Conservation (phyloP, 176 grass and related monocot genomes). For the Zoysia japonica region DNA sequence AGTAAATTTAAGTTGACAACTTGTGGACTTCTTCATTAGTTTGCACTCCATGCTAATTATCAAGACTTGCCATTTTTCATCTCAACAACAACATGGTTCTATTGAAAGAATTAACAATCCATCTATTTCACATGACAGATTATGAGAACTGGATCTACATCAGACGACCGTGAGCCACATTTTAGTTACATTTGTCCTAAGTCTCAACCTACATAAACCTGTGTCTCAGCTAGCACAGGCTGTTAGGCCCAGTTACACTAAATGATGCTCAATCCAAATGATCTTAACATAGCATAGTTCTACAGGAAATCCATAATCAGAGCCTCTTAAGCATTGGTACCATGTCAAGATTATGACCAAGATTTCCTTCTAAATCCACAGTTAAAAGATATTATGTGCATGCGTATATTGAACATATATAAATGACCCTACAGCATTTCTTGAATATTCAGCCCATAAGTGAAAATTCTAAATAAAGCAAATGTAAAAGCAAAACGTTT, state of each 20-base stretch:
- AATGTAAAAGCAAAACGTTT: background rate
- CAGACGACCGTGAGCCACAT: background rate
- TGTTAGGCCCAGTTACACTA: background rate
- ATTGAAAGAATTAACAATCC: background rate
- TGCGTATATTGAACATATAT: background rate
- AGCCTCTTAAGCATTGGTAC: background rate
- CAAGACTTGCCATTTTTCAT: background rate
- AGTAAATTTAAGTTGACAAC: background rate
- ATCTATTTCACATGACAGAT: background rate
- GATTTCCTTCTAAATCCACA: background rate
- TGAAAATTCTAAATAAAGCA: slow-evolving; percentile 8
- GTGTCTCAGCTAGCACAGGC: background rate
- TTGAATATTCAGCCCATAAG: slow-evolving; percentile 2
- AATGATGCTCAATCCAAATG: background rate
- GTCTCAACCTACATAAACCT: background rate
- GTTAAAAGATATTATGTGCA: background rate
- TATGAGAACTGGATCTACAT: background rate
- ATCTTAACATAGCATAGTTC: no score
- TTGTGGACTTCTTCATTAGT: background rate
- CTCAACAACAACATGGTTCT: background rate
- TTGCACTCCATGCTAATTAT: background rate
- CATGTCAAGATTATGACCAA: background rate
- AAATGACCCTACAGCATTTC: slow-evolving; percentile 9
- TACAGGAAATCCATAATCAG: no score
- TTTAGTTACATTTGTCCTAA: background rate